phyloP scores from a whole-genome alignment of 805 yeast species.

The Zygoascus tannicola region DNA sequence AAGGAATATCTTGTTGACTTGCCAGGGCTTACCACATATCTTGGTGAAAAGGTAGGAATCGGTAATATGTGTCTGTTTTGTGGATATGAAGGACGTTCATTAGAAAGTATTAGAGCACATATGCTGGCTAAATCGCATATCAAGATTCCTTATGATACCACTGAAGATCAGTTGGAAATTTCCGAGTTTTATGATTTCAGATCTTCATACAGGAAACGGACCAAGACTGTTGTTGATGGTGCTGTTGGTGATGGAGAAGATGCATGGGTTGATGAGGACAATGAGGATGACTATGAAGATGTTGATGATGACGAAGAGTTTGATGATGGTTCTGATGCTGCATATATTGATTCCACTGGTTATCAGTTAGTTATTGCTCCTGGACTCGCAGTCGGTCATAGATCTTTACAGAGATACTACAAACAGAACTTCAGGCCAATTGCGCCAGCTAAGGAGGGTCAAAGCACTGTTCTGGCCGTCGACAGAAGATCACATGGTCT shows the following conservation, averaged over 20 bases:
- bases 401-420: conserved; percentile 61
- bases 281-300: conserved; percentile 24
- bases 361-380: conserved; percentile 64
- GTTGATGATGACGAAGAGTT: conserved; percentile 20
- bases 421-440: conserved; percentile 54
- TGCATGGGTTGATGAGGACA: conserved; percentile 30
- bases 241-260: conserved; percentile 26
- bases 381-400: conserved; percentile 74
- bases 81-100: conserved; percentile 67
- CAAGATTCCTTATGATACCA: conserved; percentile 77
- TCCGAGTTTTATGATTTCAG: conserved; percentile 80
- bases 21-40: conserved; percentile 61
- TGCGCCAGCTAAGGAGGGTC: conserved; percentile 48
- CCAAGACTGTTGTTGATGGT: conserved; percentile 24
- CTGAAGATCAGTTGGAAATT: conserved; percentile 65
- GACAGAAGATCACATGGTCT: conserved; percentile 36
- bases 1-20: conserved; percentile 54
- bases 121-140: conserved; percentile 80
- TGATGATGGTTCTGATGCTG: conserved; percentile 25
- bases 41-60: conserved; percentile 71
- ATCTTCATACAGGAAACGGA: conserved; percentile 39
- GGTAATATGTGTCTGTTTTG: conserved; percentile 83
- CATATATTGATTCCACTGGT: conserved; percentile 47
- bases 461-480: conserved; percentile 65
- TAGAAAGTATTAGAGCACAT: conserved; percentile 86